Evolutionary conservation across 2,329 filamentous ascomycete genomes (phyloP).

Genomic region (Xylariaceae sp.): DNA sequence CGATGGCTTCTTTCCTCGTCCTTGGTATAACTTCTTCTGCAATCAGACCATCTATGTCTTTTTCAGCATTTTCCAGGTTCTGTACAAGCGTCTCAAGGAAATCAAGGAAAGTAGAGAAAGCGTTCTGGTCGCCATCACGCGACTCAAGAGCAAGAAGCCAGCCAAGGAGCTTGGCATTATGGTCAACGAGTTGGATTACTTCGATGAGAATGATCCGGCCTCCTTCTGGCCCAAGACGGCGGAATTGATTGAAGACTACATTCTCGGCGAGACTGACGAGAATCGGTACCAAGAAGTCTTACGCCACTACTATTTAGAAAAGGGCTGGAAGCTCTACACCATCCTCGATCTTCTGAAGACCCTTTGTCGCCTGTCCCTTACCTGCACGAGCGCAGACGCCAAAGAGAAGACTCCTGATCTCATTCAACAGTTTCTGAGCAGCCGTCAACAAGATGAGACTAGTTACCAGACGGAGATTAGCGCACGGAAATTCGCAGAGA

Average conservation of each 20-base stretch:
- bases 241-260: conserved; percentile 78
- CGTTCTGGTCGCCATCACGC: conserved; percentile 67
- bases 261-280: conserved; percentile 77
- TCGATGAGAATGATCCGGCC: conserved; percentile 57
- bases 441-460: conserved; percentile 75
- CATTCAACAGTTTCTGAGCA: conserved; percentile 77
- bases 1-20: conserved; percentile 75
- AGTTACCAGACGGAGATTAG: conserved; percentile 87
- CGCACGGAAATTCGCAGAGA: conserved; percentile 86
- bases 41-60: conserved; percentile 93
- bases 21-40: conserved; percentile 82
- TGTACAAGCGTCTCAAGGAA: conserved; percentile 77
- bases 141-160: conserved; percentile 70
- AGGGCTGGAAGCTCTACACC: conserved; percentile 89
- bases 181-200: conserved; percentile 74
- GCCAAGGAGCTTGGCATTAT: conserved; percentile 79
- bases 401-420: conserved; percentile 95
- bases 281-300: conserved; percentile 82
- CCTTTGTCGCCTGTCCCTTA: conserved; percentile 72
- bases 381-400: conserved; percentile 77
- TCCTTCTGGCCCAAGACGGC: conserved; percentile 84
- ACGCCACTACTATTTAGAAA: conserved; percentile 83
- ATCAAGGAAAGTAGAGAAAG: conserved; percentile 75
- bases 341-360: conserved; percentile 83
- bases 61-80: conserved; percentile 85